A percentile compares a stretch with the other conserved stretches of the same genome.
Conservation (phyloP, 164 flowering plant species). For the Vitis amurensis region DNA sequence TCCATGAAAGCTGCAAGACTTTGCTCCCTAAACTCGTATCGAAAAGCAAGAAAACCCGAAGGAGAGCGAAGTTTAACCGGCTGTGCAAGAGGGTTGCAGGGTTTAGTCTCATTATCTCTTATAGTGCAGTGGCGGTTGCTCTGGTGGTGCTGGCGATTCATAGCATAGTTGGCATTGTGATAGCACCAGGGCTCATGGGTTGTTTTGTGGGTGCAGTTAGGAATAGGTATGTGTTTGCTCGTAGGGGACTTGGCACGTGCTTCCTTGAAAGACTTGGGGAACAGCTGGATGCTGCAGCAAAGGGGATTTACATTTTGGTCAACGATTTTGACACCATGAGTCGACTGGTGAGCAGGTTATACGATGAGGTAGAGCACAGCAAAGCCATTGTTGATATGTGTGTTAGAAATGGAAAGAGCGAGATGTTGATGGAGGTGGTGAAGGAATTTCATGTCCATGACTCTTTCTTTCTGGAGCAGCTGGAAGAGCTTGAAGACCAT, state of each 20-base stretch:
- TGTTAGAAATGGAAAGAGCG: conserved; percentile 43
- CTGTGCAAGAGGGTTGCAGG: conserved; percentile 41
- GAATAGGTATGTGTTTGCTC: conserved; percentile 14
- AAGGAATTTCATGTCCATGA: conserved; percentile 53
- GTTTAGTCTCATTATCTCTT: conserved; percentile 31
- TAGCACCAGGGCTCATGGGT: conserved; percentile 40
- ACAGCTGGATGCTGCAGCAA: conserved; percentile 72
- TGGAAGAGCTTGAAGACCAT: conserved; percentile 75
- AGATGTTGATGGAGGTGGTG: conserved; percentile 58
- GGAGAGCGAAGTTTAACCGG: conserved; percentile 27
- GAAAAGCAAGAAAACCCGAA: conserved; percentile 28
- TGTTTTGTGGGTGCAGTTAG: conserved; percentile 16
- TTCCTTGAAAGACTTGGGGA: conserved; percentile 18
- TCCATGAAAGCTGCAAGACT: conserved; percentile 33
- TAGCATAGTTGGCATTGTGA: conserved; percentile 55
- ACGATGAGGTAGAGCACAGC: conserved; percentile 65
- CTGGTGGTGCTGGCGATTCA: conserved; percentile 48
- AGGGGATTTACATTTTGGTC: conserved; percentile 57
- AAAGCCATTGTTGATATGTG: conserved; percentile 48
- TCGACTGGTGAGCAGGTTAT: conserved; percentile 48
- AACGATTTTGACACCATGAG: conserved; percentile 76
- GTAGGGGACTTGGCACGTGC: not conserved
- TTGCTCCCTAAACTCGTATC: conserved; percentile 38
- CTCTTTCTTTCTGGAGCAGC: conserved; percentile 52
- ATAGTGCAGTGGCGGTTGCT: conserved; percentile 31